These are phyloP conservation scores for Boletus subcaerulescens DNA, from an alignment of 768 basidiomycete species.

Conservation along the genomic window DNA sequence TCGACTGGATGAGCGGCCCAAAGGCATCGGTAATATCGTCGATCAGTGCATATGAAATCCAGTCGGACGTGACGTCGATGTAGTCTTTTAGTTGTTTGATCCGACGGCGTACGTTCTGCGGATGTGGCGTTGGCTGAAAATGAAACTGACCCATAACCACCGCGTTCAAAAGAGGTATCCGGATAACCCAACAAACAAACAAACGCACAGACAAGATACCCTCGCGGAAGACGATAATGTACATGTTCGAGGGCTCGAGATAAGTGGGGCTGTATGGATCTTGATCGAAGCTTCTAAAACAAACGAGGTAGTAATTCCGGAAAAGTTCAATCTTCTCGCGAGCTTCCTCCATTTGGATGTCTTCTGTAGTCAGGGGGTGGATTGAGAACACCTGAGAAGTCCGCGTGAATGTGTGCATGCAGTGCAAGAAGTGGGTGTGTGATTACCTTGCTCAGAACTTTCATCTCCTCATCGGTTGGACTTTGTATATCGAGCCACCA, in stretches of 20 bases:
- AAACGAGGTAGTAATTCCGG: slow-evolving; percentile 97
- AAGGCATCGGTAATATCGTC: slow-evolving; percentile 99
- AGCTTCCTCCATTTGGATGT: slow-evolving; percentile 99
- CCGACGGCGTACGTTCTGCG: slow-evolving; percentile 94
- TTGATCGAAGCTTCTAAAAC: slow-evolving; percentile 99
- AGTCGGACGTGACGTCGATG: slow-evolving; percentile 97
- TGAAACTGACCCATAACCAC: slow-evolving; percentile 66
- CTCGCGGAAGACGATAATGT: slow-evolving; percentile 97
- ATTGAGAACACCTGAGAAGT: slow-evolving; percentile 82
- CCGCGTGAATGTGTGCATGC: background rate
- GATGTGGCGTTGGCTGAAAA: slow-evolving; percentile 95
- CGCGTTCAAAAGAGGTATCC: background rate
- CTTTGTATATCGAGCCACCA: slow-evolving; percentile 97
- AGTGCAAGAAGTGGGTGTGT: background rate
- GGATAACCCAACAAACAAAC: background rate
- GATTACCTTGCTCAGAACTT: slow-evolving; percentile 84
- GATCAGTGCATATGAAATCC: slow-evolving; percentile 99
- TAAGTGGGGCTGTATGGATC: slow-evolving; percentile 96
- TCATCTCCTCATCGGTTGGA: slow-evolving; percentile 99
- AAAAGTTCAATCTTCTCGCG: slow-evolving; percentile 99
- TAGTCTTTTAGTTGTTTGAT: slow-evolving; percentile 99
- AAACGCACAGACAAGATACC: slow-evolving; percentile 85
- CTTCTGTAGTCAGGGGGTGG: slow-evolving; percentile 97
- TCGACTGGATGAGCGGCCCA: slow-evolving; percentile 95
- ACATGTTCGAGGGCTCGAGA: slow-evolving; percentile 98